phyloP scores from a whole-genome alignment of 768 basidiomycete genomes.

The Udeniomyces megalosporus region DNA sequence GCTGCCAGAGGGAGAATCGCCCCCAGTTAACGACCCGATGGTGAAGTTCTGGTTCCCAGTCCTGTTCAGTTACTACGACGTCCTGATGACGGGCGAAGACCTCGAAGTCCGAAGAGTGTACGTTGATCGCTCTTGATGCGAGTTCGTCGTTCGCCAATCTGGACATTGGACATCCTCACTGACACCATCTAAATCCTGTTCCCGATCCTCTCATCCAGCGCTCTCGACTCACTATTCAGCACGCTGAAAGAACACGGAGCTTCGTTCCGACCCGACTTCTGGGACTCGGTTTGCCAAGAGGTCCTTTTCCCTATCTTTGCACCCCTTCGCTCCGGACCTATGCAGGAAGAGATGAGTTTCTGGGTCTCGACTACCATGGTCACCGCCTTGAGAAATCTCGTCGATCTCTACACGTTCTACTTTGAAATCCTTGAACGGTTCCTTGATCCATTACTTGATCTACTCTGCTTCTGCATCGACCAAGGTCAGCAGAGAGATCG shows the following conservation, averaged over 20 bases:
- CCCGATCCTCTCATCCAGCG: slow-evolving; percentile 37
- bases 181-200: background rate
- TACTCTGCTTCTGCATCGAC: slow-evolving; percentile 91
- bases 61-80: slow-evolving; percentile 95
- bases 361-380: slow-evolving; percentile 99
- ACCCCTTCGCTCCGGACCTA: slow-evolving; percentile 83
- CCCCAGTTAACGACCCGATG: slow-evolving; percentile 49
- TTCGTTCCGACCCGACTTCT: slow-evolving; percentile 76
- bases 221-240: slow-evolving; percentile 87
- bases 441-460: slow-evolving; percentile 80
- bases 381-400: slow-evolving; percentile 83
- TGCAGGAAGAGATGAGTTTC: slow-evolving; percentile 97
- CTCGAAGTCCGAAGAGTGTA: slow-evolving; percentile 90
- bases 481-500: slow-evolving; percentile 53
- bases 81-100: slow-evolving; percentile 99
- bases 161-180: too few relatives aligned
- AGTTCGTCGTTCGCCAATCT: too few relatives aligned
- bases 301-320: slow-evolving; percentile 97
- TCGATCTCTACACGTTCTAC: slow-evolving; percentile 89
- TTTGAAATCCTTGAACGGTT: slow-evolving; percentile 79
- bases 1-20: background rate
- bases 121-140: slow-evolving; percentile 28
- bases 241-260: slow-evolving; percentile 80
- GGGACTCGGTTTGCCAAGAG: slow-evolving; percentile 94
- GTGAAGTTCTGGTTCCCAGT: slow-evolving; percentile 95